These are phyloP conservation scores for Nematocida ausubeli DNA, from an alignment of 371 early-diverging fungal genomes.

Conservation along the genomic window DNA sequence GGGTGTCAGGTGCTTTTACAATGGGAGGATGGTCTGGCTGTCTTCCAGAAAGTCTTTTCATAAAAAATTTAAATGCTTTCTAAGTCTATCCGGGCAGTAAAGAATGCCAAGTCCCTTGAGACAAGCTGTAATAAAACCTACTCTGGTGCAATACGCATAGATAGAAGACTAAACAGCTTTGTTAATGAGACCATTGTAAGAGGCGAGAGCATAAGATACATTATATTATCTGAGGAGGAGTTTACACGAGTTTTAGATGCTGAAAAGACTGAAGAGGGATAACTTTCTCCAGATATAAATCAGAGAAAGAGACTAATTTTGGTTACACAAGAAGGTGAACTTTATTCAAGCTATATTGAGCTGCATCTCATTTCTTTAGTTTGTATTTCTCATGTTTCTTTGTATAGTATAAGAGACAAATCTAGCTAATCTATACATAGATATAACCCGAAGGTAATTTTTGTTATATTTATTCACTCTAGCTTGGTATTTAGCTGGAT, in stretches of 20 bases:
- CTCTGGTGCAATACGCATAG: not conserved
- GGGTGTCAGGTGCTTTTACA: not conserved
- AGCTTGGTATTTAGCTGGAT: no score
- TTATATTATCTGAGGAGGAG: conserved; percentile 18
- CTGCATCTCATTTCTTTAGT: not conserved
- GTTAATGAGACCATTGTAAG: not conserved
- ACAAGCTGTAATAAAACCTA: conserved; percentile 2
- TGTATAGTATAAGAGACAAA: no score
- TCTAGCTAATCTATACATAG: no score
- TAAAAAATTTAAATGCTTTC: conserved; percentile 52
- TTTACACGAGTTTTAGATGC: not conserved
- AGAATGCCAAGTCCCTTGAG: conserved; percentile 2
- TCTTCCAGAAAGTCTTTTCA: conserved; percentile 45
- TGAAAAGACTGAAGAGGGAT: not conserved
- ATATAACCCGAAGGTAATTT: no score
- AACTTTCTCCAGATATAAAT: not conserved
- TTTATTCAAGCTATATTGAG: not conserved
- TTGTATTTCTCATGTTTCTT: not conserved
- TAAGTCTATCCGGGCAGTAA: conserved; percentile 14
- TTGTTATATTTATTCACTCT: no score
- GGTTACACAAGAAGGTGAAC: no score
- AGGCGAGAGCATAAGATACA: conserved; percentile 26
- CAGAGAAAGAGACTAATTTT: no score
- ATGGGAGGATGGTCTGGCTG: not conserved
- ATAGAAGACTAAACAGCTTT: conserved; percentile 19